phyloP scores from a whole-genome alignment of 371 early-diverging fungal genomes.

The Mortierella sp. region DNA sequence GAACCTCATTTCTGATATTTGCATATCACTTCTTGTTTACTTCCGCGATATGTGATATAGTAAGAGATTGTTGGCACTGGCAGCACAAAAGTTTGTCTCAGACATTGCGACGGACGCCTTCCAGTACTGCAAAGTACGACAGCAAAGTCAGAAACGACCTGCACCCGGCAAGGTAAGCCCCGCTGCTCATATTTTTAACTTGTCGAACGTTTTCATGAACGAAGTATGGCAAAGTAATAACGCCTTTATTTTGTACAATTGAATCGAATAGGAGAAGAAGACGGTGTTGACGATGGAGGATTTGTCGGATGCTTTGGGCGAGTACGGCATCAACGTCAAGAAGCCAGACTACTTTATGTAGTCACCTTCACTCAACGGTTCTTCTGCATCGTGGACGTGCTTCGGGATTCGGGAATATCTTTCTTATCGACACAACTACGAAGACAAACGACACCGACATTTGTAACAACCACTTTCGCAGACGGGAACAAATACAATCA shows the following conservation, averaged over 20 bases:
- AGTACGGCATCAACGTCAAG: conserved; percentile 95
- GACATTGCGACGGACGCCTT: conserved; percentile 96
- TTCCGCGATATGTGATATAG: conserved; percentile 45
- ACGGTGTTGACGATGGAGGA: conserved; percentile 95
- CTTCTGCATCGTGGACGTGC: not conserved
- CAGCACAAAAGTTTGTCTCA: conserved; percentile 95
- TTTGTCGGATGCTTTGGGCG: conserved; percentile 88
- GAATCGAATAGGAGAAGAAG: conserved; percentile 75
- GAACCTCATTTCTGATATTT: too few relatives aligned
- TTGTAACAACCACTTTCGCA: too few relatives aligned
- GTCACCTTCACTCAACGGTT: not conserved
- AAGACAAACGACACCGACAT: too few relatives aligned
- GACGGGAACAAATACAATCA: not conserved
- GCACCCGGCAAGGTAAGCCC: conserved; percentile 57
- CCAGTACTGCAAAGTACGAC: conserved; percentile 92
- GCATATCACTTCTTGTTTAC: too few relatives aligned
- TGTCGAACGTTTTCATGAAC: not conserved
- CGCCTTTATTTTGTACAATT: not conserved
- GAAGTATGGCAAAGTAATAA: not conserved
- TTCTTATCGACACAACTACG: too few relatives aligned
- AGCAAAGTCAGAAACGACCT: conserved; percentile 71
- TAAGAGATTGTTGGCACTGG: conserved; percentile 91
- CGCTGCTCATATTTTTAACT: not conserved
- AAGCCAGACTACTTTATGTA: conserved; percentile 93
- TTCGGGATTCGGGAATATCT: too few relatives aligned